Evolutionary conservation across 106 monocot genomes (phyloP).

Genomic region (Cymbidium sinense): DNA sequence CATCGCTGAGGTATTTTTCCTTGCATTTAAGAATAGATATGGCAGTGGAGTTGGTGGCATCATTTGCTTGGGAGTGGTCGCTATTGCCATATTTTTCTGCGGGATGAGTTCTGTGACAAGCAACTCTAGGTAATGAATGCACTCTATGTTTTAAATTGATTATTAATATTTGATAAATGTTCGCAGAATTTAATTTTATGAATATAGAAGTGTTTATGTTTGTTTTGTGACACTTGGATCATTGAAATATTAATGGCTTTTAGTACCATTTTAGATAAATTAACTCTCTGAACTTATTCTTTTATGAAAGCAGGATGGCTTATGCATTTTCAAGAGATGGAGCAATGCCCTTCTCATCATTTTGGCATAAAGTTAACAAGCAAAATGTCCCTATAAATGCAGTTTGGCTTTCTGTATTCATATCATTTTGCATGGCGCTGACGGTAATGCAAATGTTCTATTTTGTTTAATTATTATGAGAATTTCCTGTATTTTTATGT

Average conservation of each 20-base stretch:
- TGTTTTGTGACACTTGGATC: neutral
- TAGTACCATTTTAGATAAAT: neutral
- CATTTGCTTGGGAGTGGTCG: conserved; percentile 69
- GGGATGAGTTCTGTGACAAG: conserved; percentile 90
- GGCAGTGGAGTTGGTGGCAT: conserved; percentile 77
- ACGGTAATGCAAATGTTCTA: conserved; percentile 36
- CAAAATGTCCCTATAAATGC: conserved; percentile 85
- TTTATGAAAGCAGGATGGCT: conserved; percentile 41
- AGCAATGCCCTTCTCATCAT: conserved; percentile 83
- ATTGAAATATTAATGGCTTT: neutral
- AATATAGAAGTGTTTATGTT: neutral
- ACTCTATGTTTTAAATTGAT: neutral
- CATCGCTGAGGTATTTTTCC: conserved; percentile 77
- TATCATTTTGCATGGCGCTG: conserved; percentile 85
- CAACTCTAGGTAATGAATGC: conserved; percentile 69
- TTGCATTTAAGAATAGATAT: conserved; percentile 75
- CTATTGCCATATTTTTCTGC: conserved; percentile 80
- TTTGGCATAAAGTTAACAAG: conserved; percentile 84
- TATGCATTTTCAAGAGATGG: conserved; percentile 98
- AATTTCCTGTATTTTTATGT: neutral
- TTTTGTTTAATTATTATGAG: neutral
- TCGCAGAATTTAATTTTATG: neutral
- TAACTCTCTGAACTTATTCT: neutral
- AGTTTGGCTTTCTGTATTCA: conserved; percentile 76
- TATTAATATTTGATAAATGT: neutral